Evolutionary conservation across 441 rosid genomes (phyloP).

Genomic region (Kokia cookei): DNA sequence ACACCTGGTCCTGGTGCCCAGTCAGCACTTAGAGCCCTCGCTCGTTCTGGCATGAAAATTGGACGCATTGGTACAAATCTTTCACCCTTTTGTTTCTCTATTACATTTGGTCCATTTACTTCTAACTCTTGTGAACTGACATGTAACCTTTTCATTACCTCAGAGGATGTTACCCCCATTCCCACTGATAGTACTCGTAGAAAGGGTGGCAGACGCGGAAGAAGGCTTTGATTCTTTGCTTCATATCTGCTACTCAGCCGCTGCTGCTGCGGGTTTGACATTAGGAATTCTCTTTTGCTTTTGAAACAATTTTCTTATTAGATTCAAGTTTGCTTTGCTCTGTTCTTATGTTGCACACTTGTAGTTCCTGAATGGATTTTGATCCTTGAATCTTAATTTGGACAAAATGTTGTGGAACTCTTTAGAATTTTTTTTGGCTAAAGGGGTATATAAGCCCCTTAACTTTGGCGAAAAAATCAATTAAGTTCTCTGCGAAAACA

Average conservation of each 20-base stretch:
- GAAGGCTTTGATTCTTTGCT: conserved; percentile 37
- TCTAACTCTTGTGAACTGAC: background rate
- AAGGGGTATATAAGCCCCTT: too few relatives aligned
- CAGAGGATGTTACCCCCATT: conserved; percentile 68
- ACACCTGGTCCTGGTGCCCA: conserved; percentile 79
- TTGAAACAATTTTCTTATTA: background rate
- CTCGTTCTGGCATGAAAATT: conserved; percentile 74
- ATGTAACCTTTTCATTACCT: background rate
- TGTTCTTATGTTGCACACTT: background rate
- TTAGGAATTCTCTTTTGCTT: background rate
- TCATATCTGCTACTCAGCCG: background rate
- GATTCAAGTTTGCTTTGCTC: background rate
- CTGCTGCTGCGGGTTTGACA: background rate
- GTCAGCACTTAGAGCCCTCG: conserved; percentile 74
- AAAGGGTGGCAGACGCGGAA: conserved; percentile 63
- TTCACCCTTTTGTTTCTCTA: background rate
- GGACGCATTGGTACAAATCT: conserved; percentile 52
- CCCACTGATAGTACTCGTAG: conserved; percentile 63
- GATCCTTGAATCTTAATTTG: background rate
- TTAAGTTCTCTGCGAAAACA: too few relatives aligned
- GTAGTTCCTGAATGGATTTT: conserved; percentile 2
- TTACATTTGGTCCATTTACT: background rate
- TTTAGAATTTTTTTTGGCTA: background rate
- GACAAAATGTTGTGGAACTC: background rate
- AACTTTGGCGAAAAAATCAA: too few relatives aligned